A percentile compares a stretch with the other conserved stretches of the same genome.
phyloP scores from a whole-genome alignment of 345 rosid species.

The Carallia brachiata region DNA sequence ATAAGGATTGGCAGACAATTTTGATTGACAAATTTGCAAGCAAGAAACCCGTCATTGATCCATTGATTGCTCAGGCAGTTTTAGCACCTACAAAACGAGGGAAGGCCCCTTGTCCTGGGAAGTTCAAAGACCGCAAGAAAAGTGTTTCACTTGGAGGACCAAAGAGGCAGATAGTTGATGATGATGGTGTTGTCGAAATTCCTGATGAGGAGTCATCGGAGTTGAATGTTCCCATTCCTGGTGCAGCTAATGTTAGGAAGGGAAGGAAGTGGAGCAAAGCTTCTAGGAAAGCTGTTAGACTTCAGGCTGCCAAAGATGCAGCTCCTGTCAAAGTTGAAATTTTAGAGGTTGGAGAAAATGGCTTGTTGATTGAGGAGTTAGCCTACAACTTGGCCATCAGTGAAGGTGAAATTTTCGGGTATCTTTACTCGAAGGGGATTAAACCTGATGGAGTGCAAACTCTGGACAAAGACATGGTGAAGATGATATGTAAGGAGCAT shows the following conservation, averaged over 20 bases:
- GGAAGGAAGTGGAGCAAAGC: conserved; percentile 99
- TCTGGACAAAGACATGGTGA: conserved; percentile 87
- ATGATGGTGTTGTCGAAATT: conserved; percentile 48
- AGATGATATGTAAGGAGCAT: conserved; percentile 84
- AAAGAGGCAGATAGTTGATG: conserved; percentile 51
- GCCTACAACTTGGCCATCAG: conserved; percentile 71
- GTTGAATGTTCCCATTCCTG: conserved; percentile 55
- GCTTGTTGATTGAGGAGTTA: conserved; percentile 86
- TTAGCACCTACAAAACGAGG: conserved; percentile 74
- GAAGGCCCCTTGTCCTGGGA: conserved; percentile 65
- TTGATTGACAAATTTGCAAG: conserved; percentile 90
- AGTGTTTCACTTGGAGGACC: conserved; percentile 51
- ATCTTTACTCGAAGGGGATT: conserved; percentile 80
- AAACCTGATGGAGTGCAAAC: conserved; percentile 97
- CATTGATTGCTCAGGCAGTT: conserved; percentile 62
- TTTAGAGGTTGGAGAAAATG: conserved; percentile 85
- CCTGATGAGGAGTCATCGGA: conserved; percentile 76
- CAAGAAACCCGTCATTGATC: conserved; percentile 70
- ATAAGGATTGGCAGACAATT: conserved; percentile 77
- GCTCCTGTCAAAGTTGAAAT: conserved; percentile 97
- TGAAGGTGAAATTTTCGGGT: conserved; percentile 94
- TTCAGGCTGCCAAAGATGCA: conserved; percentile 88
- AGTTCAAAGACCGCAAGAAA: conserved; percentile 71
- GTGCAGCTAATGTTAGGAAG: conserved; percentile 57
- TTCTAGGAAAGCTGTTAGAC: conserved; percentile 84